Evolutionary conservation across 768 basidiomycete species (phyloP).

Genomic region (Russula ochroleuca): DNA sequence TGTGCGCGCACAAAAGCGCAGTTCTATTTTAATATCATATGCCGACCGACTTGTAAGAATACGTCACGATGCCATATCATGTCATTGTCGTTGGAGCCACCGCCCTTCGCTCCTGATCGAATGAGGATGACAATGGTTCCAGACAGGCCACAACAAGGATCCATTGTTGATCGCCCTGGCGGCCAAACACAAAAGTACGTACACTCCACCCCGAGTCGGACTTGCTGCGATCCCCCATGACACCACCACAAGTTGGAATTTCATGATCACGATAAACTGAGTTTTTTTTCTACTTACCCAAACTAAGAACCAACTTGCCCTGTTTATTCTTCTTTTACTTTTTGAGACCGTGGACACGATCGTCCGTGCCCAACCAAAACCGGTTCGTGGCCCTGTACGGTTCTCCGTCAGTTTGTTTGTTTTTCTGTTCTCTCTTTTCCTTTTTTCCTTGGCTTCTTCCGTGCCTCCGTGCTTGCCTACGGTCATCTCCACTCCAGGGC

Average conservation of each 20-base stretch:
- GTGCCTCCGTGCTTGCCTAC: conserved; percentile 20
- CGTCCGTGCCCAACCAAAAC: background rate
- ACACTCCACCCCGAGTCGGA: background rate
- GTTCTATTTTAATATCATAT: too few relatives aligned
- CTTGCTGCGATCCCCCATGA: too few relatives aligned
- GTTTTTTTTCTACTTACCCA: background rate
- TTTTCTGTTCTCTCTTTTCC: background rate
- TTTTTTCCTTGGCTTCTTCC: background rate
- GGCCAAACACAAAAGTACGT: background rate
- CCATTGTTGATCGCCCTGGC: background rate
- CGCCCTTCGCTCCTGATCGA: background rate
- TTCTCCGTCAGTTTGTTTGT: too few relatives aligned
- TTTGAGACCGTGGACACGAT: background rate
- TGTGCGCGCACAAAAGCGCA: background rate
- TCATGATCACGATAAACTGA: background rate
- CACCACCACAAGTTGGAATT: background rate
- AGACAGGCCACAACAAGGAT: background rate
- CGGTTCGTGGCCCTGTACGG: conserved; percentile 21
- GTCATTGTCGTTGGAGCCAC: too few relatives aligned
- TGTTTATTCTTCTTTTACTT: background rate
- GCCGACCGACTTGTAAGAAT: background rate
- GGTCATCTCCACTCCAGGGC: conserved; percentile 13
- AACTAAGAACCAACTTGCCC: background rate
- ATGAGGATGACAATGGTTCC: background rate
- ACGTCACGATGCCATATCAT: background rate